Conservation (phyloP, 2,329 filamentous ascomycete species). For the Claviceps maximensis region DNA sequence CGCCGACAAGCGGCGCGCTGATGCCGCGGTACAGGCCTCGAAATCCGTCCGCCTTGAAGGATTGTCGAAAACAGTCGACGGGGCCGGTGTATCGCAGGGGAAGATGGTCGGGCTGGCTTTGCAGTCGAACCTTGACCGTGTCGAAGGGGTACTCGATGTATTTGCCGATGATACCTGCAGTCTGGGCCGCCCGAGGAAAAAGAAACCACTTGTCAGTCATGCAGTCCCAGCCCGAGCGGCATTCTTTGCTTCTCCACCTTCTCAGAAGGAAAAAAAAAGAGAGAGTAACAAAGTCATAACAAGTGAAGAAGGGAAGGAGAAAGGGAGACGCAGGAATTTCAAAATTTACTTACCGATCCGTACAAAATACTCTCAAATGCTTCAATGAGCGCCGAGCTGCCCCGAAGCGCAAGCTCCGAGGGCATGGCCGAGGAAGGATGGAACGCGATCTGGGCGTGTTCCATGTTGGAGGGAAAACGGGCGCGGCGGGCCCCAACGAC, state of each 20-base stretch:
- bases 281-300: not conserved
- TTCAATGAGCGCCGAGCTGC: slow-evolving; percentile 39
- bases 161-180: slow-evolving; percentile 80
- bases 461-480: slow-evolving; percentile 12
- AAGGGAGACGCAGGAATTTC: not conserved
- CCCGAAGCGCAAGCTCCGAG: slow-evolving; percentile 16
- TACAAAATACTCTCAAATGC: slow-evolving; percentile 78
- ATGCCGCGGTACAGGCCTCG: slow-evolving; percentile 82
- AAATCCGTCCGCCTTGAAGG: slow-evolving; percentile 66
- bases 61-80: slow-evolving; percentile 85
- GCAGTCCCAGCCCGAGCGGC: too few relatives aligned
- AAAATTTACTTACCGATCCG: slow-evolving; percentile 57
- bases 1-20: slow-evolving; percentile 77
- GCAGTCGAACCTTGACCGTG: slow-evolving; percentile 91
- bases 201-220: not conserved
- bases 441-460: slow-evolving; percentile 18
- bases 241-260: not conserved
- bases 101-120: slow-evolving; percentile 80
- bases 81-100: slow-evolving; percentile 76
- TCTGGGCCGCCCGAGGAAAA: slow-evolving; percentile 27
- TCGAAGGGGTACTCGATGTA: slow-evolving; percentile 98
- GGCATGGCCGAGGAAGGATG: slow-evolving; percentile 12
- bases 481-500: not conserved
- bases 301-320: not conserved
- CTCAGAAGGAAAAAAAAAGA: not conserved